Base-by-base conservation (phyloP, 148 eudicot species). In the Bassia scoparia region DNA sequence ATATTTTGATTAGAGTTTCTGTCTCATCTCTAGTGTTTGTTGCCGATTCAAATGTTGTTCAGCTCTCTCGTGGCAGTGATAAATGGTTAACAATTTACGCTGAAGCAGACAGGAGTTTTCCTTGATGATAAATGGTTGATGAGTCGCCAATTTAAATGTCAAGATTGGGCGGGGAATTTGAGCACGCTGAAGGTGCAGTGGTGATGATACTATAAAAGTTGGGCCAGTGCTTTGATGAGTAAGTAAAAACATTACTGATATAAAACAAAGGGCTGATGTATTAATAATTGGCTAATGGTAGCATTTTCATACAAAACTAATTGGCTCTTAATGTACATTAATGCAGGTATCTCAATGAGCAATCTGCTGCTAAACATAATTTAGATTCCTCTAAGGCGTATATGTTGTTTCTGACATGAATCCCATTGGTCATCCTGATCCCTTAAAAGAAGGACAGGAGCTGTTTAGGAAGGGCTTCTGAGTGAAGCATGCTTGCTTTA, bases 401-500 rank as follows among this genome's bases (percentile, higher is more conserved):
- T 91, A 95, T 81, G 94, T 77, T 44, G 91, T 87, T 78, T 95
- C 99, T 71, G 99, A 95, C 76, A 80, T 95, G 83, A 95, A 95
- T 78, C 99, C 99, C 78, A 97, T 95, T 68, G 99, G 97, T 77
- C 97, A 85, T 54, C 88, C 97, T 54, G 87, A 95, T 84, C 99
- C 99, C 67, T 59, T 95, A 68, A 91, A 84, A 82, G 99, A 95
- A 86, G 99, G 99, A 41, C 97, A 91, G 72, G 97, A 89, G 67
- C 83, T 95, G 59, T 95, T 95, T 66, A 87, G 91, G 27, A 95
- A 87, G 72, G 99, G 60, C 96, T 95, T 68, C 82, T 95, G 82
- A 95, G 99, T 82, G 99, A 95, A 82, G 97, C 99, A 61, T 95
- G 76, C 97, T 95, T 85, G 99, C 97, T 81, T 83, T 95, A 79